Evolutionary conservation across 2,329 filamentous ascomycete genomes (phyloP), one percentile per base, ranked within the genome.

Genomic region (Epichloe sibirici): DNA sequence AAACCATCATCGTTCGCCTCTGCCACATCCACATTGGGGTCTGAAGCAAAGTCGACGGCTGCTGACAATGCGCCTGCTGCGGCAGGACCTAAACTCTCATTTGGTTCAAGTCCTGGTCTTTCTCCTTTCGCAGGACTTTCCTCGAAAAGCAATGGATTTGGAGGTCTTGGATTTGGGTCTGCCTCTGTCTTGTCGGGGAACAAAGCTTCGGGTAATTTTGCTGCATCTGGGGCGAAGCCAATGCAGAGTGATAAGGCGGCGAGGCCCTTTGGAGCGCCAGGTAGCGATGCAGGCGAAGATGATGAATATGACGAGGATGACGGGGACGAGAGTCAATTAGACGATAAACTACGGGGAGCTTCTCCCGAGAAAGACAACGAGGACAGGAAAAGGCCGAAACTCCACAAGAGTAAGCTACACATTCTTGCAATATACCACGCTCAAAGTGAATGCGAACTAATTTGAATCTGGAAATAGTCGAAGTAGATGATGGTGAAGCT

Each of bases 401-500:
- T 83, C 54, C 83, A 90, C 61, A 83, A 85, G 65, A 77, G 88
- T 90, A 73, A 70, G 80, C 68, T 46, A 37, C 38, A 11, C n/a
- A 45, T 35, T 15, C 21, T 13, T 21, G 21, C 46, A n/a, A 13
- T 38, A 31, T 17, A 40, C 11, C 17, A 45, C 4, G 13, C 11
- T 7, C 15, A 17, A 17, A 15, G 6, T 15, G 40, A 34, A 21
- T 49, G 4, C 5, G 35, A n/a, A 21, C 49, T 48, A 48, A 45
- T 45, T 34, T 48, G 31, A 7, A 34, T 34, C n/a, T 17, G 7
- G 13, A 43, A 43, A 12, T 49, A 90, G 81, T 83, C 31, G 71
- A 73, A 47, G 79, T 91, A 43, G 86, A 95, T 65, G 91, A 93
- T 49, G 91, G 91, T 52, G 91, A 97, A 69, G 83, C 90, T 61